Conservation (phyloP, 306 rosid genomes). For the Pterocarpus santalinus region DNA sequence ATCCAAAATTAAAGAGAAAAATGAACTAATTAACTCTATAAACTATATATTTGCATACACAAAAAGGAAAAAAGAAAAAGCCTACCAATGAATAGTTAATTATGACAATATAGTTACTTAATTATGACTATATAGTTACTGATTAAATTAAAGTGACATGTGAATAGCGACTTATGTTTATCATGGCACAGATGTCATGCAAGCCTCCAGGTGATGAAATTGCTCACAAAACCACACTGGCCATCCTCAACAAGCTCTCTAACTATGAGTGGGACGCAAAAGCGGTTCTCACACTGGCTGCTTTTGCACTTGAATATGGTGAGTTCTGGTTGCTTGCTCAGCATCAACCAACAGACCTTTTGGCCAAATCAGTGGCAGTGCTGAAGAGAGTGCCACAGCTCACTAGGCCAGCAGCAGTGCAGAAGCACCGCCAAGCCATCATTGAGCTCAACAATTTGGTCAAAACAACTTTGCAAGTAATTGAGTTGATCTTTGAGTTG, state of each 20-base stretch:
- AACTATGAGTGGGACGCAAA: conserved; percentile 80
- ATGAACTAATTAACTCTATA: too few species aligned
- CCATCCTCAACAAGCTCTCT: conserved; percentile 63
- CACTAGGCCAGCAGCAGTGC: conserved; percentile 45
- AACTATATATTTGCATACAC: too few species aligned
- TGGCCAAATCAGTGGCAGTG: conserved; percentile 69
- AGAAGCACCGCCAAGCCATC: conserved; percentile 60
- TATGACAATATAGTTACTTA: not conserved
- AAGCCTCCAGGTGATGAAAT: conserved; percentile 64
- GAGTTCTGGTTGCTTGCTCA: conserved; percentile 81
- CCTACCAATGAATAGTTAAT: too few species aligned
- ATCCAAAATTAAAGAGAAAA: not conserved
- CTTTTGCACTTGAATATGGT: conserved; percentile 73
- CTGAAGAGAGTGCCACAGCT: conserved; percentile 68
- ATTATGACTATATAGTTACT: not conserved
- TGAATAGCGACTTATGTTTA: not conserved
- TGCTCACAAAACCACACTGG: conserved; percentile 65
- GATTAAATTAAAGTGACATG: not conserved
- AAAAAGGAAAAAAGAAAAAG: not conserved
- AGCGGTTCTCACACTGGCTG: conserved; percentile 70
- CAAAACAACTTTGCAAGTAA: conserved; percentile 61
- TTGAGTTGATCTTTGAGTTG: conserved; percentile 60
- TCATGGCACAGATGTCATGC: conserved; percentile 64
- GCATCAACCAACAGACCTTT: conserved; percentile 51
- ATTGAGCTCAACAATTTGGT: conserved; percentile 63